phyloP scores from a whole-genome alignment of 2,329 filamentous ascomycete genomes.

The Cladosporium velox region DNA sequence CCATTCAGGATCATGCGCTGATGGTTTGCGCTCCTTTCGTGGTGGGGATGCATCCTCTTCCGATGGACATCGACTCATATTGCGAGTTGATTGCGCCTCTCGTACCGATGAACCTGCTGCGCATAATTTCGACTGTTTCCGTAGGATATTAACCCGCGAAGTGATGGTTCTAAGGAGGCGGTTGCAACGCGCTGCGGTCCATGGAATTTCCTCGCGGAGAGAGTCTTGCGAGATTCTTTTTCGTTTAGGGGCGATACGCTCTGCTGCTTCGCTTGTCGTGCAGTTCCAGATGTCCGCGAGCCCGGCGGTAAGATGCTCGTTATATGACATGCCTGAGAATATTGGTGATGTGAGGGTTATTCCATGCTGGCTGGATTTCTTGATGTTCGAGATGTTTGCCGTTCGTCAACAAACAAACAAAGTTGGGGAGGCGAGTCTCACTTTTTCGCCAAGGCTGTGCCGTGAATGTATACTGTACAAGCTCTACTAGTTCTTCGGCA shows the following conservation, averaged over 20 bases:
- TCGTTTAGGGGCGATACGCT: constrained; percentile 19
- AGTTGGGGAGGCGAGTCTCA: constrained; percentile 1
- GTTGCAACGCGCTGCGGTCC: constrained; percentile 48
- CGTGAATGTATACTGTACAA: not conserved
- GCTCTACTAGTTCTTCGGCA: not conserved
- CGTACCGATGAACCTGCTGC: not conserved
- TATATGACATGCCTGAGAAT: constrained; percentile 4
- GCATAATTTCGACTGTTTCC: constrained; percentile 29
- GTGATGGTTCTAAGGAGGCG: constrained; percentile 46
- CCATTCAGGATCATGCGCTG: constrained; percentile 26
- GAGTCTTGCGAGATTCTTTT: constrained; percentile 17
- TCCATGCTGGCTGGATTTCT: not conserved
- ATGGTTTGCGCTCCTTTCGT: not conserved
- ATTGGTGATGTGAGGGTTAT: not conserved
- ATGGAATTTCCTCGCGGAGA: constrained; percentile 33
- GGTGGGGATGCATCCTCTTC: not conserved
- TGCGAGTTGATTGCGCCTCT: not conserved
- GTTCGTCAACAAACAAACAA: constrained; percentile 16
- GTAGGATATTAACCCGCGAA: constrained; percentile 43
- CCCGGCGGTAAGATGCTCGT: constrained; percentile 20
- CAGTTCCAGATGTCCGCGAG: constrained; percentile 10
- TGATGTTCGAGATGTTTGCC: not conserved
- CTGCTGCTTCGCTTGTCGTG: constrained; percentile 1
- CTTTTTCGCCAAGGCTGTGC: constrained; percentile 15
- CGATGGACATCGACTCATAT: not conserved